Percentiles rank a stretch among this genome's conserved stretches.
These are phyloP conservation scores for Myxozyma sirexii DNA, from an alignment of 805 yeast genomes.

Conservation along the genomic window DNA sequence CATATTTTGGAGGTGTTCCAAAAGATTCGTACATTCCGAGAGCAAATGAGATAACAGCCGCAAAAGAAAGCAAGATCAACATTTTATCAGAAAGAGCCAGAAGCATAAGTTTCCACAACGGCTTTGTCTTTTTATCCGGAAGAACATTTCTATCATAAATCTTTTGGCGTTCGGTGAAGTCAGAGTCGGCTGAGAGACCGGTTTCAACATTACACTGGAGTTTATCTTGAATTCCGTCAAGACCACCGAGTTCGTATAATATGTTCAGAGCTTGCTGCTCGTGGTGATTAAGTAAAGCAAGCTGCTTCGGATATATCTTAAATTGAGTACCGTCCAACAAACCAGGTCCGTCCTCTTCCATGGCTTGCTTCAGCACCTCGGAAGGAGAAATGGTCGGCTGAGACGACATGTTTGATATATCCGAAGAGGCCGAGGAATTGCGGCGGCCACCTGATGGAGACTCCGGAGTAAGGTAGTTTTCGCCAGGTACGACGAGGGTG, in stretches of 20 bases:
- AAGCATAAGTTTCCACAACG: conserved; percentile 67
- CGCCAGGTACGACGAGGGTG: background rate
- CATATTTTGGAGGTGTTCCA: conserved; percentile 77
- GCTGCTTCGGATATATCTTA: conserved; percentile 34
- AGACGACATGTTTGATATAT: conserved; percentile 14
- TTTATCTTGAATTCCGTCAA: conserved; percentile 38
- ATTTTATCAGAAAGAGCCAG: conserved; percentile 92
- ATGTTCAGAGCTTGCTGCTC: conserved; percentile 47
- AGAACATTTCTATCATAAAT: conserved; percentile 69
- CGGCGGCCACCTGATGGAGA: conserved; percentile 11
- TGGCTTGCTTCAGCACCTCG: conserved; percentile 20
- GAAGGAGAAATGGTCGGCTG: conserved; percentile 25
- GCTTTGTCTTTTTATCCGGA: conserved; percentile 71
- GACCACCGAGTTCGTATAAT: conserved; percentile 46
- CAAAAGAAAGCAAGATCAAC: conserved; percentile 75
- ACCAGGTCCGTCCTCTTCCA: conserved; percentile 17
- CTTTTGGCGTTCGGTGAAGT: conserved; percentile 43
- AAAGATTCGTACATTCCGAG: conserved; percentile 90
- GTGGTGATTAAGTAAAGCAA: conserved; percentile 37
- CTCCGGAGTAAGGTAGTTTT: background rate
- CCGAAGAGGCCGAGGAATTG: conserved; percentile 8
- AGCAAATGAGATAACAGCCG: conserved; percentile 87
- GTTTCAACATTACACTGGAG: conserved; percentile 41
- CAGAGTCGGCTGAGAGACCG: conserved; percentile 41
- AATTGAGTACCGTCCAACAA: conserved; percentile 25